A percentile compares a stretch with the other conserved stretches of the same genome.
Conservation (phyloP, 208 protist genomes). For the Polymyxa betae region DNA sequence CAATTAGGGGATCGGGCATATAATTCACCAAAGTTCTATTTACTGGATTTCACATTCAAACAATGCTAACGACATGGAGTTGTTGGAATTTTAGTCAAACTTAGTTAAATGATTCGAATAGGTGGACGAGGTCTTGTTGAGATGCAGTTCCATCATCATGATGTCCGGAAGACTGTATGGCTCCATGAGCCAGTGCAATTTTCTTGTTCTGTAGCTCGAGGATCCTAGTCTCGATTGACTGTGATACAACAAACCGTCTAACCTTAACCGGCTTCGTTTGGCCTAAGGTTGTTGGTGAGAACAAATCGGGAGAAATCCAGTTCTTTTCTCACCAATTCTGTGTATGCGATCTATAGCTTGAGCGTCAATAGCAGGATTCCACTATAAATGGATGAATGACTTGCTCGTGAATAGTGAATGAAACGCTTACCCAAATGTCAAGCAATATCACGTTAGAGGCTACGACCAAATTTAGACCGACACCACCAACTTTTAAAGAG, state of each 20-base stretch:
- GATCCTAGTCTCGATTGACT: background rate
- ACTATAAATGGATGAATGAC: background rate
- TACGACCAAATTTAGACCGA: conserved; percentile 17
- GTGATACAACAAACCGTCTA: conserved; percentile 6
- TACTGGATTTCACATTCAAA: no score
- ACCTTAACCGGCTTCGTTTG: background rate
- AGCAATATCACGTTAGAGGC: conserved; percentile 40
- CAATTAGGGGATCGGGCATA: background rate
- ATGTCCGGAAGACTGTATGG: background rate
- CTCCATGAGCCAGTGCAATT: conserved; percentile 2
- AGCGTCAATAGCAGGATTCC: conserved; percentile 38
- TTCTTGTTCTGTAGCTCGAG: conserved; percentile 54
- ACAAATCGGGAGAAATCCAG: background rate
- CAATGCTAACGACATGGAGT: no score
- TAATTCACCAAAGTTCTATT: background rate
- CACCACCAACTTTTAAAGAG: conserved; percentile 24
- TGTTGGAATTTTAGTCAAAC: no score
- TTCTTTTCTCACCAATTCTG: conserved; percentile 3
- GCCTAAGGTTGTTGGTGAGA: background rate
- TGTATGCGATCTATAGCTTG: conserved; percentile 48
- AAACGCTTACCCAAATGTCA: conserved; percentile 36
- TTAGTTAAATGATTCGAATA: conserved; percentile 25
- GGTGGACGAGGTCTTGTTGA: background rate
- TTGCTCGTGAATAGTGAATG: background rate
- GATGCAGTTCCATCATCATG: background rate